Evolutionary conservation across 805 yeast species (phyloP).

Genomic region (Candida sakaeoensis): DNA sequence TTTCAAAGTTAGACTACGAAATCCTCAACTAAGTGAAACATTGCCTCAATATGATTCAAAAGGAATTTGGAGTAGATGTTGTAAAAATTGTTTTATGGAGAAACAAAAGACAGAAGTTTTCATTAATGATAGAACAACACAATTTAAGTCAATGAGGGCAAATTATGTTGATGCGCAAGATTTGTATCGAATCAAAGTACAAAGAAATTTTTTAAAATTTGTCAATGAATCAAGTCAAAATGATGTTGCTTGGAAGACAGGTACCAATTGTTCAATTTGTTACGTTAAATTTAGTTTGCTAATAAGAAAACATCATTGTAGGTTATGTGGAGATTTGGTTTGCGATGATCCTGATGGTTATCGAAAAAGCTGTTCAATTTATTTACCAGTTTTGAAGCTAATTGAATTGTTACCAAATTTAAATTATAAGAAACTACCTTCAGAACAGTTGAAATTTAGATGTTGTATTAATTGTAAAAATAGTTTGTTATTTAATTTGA

Average conservation of each 20-base stretch:
- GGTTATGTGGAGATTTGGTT: constrained; percentile 79
- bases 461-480: constrained; percentile 71
- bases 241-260: constrained; percentile 12
- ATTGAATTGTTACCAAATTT: constrained; percentile 35
- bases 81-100: constrained; percentile 53
- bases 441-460: constrained; percentile 36
- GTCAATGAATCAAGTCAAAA: constrained; percentile 14
- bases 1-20: constrained; percentile 48
- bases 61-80: constrained; percentile 72
- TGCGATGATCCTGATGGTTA: constrained; percentile 58
- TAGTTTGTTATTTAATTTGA: constrained; percentile 51
- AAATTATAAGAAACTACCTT: constrained; percentile 22
- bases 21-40: constrained; percentile 48
- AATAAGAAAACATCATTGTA: constrained; percentile 82
- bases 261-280: constrained; percentile 61
- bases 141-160: constrained; percentile 42
- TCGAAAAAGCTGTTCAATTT: constrained; percentile 62
- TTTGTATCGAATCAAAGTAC: constrained; percentile 54
- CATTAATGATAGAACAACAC: constrained; percentile 40
- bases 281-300: constrained; percentile 50
- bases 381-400: constrained; percentile 51
- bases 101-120: constrained; percentile 25
- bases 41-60: constrained; percentile 24
- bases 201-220: constrained; percentile 55
- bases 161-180: constrained; percentile 44